A percentile compares a stretch with the other conserved stretches of the same genome.
Evolutionary conservation across 768 basidiomycete species (phyloP).

Genomic region (Mycena leptocephala): DNA sequence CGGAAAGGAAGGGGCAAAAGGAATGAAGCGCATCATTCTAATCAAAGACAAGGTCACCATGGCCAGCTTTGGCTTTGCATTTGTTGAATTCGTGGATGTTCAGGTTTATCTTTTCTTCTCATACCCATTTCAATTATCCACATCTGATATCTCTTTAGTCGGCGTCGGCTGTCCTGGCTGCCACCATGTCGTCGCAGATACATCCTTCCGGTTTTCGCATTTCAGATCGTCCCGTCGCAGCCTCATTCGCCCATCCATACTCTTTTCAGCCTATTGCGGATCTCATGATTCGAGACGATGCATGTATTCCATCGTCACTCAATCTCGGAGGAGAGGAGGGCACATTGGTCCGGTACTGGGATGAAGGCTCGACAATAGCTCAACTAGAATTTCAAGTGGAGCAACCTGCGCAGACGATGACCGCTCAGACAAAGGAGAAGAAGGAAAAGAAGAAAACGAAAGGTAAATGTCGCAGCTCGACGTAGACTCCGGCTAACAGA

Average conservation of each 20-base stretch:
- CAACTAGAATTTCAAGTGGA: slow-evolving; percentile 88
- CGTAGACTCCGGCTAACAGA: background rate
- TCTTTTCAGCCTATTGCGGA: slow-evolving; percentile 90
- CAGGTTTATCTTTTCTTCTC: slow-evolving; percentile 64
- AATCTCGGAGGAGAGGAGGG: slow-evolving; percentile 82
- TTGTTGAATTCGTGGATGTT: slow-evolving; percentile 91
- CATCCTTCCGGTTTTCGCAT: slow-evolving; percentile 97
- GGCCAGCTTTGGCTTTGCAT: slow-evolving; percentile 94
- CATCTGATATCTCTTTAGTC: slow-evolving; percentile 65
- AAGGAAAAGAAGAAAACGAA: slow-evolving; percentile 78
- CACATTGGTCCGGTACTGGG: slow-evolving; percentile 92
- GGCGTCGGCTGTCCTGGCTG: slow-evolving; percentile 85
- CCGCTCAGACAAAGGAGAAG: slow-evolving; percentile 56
- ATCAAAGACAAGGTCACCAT: slow-evolving; percentile 92
- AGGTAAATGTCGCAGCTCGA: slow-evolving; percentile 51
- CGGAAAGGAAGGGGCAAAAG: slow-evolving; percentile 84
- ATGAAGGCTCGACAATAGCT: slow-evolving; percentile 85
- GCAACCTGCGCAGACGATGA: slow-evolving; percentile 59
- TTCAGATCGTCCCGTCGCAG: slow-evolving; percentile 89
- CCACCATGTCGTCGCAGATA: slow-evolving; percentile 88
- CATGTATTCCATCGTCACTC: slow-evolving; percentile 77
- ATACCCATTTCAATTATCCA: background rate
- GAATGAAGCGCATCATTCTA: slow-evolving; percentile 90
- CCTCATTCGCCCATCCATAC: slow-evolving; percentile 93
- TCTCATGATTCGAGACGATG: slow-evolving; percentile 82